Conservation (phyloP, 148 eudicot species). For the Chenopodium formosanum region DNA sequence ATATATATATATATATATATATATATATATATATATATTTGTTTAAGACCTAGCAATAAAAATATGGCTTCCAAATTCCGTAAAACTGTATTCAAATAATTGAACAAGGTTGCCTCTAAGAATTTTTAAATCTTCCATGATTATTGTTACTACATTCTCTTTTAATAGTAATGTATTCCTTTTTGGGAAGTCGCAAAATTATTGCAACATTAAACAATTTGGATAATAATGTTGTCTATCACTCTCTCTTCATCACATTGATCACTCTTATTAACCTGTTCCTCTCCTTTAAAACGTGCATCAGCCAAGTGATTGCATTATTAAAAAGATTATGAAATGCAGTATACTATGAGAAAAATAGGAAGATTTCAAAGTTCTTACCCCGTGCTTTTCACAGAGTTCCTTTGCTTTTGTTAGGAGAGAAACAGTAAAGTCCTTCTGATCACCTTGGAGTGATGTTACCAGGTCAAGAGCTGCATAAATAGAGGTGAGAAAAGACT, state of each 20-base stretch:
- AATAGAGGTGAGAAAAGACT: neutral
- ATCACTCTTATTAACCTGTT: no score
- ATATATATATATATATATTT: neutral
- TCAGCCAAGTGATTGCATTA: neutral
- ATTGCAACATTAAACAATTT: no score
- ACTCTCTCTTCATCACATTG: no score
- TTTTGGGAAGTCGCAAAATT: no score
- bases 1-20: neutral
- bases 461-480: slow-evolving; percentile 59
- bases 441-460: slow-evolving; percentile 41
- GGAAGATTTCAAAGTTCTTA: slow-evolving; percentile 13
- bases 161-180: no score
- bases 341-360: neutral
- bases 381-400: slow-evolving; percentile 55
- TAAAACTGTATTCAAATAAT: no score
- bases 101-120: neutral
- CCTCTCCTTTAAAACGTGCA: neutral
- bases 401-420: slow-evolving; percentile 59
- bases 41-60: neutral
- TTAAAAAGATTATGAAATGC: neutral
- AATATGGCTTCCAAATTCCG: neutral
- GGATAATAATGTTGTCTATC: no score
- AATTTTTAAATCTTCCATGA: neutral
- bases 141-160: no score
- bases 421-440: slow-evolving; percentile 38